Conservation (phyloP, 495 filamentous ascomycete species). For the Podospora pseudopauciseta region DNA sequence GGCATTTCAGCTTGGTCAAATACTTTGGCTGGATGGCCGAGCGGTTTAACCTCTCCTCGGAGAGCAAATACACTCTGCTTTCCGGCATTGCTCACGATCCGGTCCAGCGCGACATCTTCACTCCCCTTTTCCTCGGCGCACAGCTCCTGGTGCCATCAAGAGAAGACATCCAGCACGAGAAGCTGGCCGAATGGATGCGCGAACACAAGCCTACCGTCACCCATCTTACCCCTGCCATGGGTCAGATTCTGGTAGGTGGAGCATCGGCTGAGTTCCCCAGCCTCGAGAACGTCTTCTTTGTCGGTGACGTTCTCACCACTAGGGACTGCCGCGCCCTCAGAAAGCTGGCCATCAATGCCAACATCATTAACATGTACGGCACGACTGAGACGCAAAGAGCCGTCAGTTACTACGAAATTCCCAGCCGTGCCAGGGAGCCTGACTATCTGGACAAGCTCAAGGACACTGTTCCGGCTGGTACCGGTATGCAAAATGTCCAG, state of each 20-base stretch:
- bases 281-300: conserved; percentile 83
- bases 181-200: conserved; percentile 87
- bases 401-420: conserved; percentile 84
- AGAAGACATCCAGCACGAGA: conserved; percentile 86
- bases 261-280: conserved; percentile 71
- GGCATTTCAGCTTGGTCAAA: conserved; percentile 82
- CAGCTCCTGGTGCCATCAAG: conserved; percentile 75
- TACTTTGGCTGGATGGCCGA: conserved; percentile 94
- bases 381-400: conserved; percentile 87
- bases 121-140: conserved; percentile 82
- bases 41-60: conserved; percentile 66
- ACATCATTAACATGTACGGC: conserved; percentile 88
- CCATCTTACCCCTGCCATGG: conserved; percentile 94
- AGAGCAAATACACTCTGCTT: conserved; percentile 82
- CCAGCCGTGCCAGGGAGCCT: conserved; percentile 62
- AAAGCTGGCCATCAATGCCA: conserved; percentile 70
- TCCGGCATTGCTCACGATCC: conserved; percentile 86
- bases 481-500: conserved; percentile 91
- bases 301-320: conserved; percentile 87
- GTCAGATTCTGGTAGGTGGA: conserved; percentile 88
- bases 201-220: conserved; percentile 76
- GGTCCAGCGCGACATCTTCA: conserved; percentile 92
- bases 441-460: conserved; percentile 65
- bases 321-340: conserved; percentile 79
- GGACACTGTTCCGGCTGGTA: conserved; percentile 81